These are phyloP conservation scores for Thalia dealbata DNA, from an alignment of 176 grass and related monocot genomes.

Conservation along the genomic window DNA sequence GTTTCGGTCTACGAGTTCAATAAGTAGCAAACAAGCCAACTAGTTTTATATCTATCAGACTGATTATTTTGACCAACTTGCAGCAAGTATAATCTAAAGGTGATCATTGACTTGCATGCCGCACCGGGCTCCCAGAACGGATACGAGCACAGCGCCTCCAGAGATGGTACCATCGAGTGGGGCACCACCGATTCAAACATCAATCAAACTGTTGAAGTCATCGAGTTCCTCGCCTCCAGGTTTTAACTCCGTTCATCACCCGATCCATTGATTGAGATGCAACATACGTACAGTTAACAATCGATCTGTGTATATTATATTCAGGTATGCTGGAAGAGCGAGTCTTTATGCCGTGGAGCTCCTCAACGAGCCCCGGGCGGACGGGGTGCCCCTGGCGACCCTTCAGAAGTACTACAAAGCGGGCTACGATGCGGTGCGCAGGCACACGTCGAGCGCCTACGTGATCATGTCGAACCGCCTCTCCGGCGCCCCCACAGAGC, in stretches of 20 bases:
- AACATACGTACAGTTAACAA: too few relatives aligned
- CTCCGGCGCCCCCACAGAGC: constrained; percentile 20
- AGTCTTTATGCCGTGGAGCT: constrained; percentile 58
- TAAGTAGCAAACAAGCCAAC: too few relatives aligned
- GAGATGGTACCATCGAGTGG: constrained; percentile 46
- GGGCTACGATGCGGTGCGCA: constrained; percentile 49
- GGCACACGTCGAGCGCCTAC: constrained; percentile 37
- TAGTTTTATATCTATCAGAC: too few relatives aligned
- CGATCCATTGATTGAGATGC: too few relatives aligned
- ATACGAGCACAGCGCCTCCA: constrained; percentile 35
- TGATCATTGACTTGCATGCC: constrained; percentile 57
- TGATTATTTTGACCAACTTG: not conserved
- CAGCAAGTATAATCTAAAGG: constrained; percentile 39
- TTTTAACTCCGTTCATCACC: not conserved
- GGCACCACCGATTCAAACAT: constrained; percentile 38
- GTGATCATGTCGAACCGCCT: constrained; percentile 69
- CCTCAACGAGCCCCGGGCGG: constrained; percentile 51
- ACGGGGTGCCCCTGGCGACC: constrained; percentile 24
- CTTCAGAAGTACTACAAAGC: constrained; percentile 50
- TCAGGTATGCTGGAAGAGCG: constrained; percentile 33
- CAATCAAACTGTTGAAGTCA: constrained; percentile 33
- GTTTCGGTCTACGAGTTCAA: too few relatives aligned
- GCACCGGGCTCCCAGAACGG: constrained; percentile 50
- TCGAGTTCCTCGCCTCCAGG: constrained; percentile 55
- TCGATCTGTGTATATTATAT: too few relatives aligned